Percentiles rank a stretch among this genome's conserved stretches.
phyloP scores from a whole-genome alignment of 2,329 filamentous ascomycete species.

The Aspergillus phoenicis region DNA sequence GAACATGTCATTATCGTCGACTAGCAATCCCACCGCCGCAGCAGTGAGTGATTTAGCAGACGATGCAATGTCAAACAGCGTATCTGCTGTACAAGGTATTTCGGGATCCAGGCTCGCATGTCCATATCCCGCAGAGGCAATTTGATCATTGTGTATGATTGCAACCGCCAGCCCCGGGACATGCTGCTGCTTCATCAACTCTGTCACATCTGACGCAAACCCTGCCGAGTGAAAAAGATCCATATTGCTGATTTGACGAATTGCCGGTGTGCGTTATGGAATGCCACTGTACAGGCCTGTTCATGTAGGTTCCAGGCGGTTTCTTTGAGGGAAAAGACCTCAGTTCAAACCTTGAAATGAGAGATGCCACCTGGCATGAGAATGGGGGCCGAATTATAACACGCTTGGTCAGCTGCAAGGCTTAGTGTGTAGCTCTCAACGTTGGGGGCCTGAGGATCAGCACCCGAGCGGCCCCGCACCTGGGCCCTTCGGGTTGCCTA shows the following conservation, averaged over 20 bases:
- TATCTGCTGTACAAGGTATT: constrained; percentile 25
- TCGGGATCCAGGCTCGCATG: constrained; percentile 18
- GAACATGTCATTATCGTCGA: constrained; percentile 37
- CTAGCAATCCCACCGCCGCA: constrained; percentile 42
- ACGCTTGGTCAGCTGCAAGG: too few species aligned
- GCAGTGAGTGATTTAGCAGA: constrained; percentile 31
- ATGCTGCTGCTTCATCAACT: constrained; percentile 20
- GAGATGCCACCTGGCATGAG: background rate
- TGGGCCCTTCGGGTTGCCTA: too few species aligned
- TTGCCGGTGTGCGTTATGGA: too few species aligned
- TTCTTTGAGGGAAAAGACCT: background rate
- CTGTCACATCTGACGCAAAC: constrained; percentile 12
- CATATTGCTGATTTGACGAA: constrained; percentile 6
- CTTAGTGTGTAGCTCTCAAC: too few species aligned
- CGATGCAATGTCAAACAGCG: constrained; percentile 30
- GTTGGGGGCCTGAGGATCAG: too few species aligned
- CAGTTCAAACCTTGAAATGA: background rate
- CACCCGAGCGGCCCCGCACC: too few species aligned
- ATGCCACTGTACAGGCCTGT: background rate
- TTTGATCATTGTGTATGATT: constrained; percentile 17
- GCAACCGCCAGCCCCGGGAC: constrained; percentile 26
- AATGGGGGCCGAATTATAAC: too few species aligned
- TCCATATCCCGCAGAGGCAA: constrained; percentile 22
- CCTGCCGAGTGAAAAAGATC: constrained; percentile 14
- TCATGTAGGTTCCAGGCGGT: background rate